phyloP scores from a whole-genome alignment of 2,329 filamentous ascomycete species.

The Berkeleyomyces rouxiae region DNA sequence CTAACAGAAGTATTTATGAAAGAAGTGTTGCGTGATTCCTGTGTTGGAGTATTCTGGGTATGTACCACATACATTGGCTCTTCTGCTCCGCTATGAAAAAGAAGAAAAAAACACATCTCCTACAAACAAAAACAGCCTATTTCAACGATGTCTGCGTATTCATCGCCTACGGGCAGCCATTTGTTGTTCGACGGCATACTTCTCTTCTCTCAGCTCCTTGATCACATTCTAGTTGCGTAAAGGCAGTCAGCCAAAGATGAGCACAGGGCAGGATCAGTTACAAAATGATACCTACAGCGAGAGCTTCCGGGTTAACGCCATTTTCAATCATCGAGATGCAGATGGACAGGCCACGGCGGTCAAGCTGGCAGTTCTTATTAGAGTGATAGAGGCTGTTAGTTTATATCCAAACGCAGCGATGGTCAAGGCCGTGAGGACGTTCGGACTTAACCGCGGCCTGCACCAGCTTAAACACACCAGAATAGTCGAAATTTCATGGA shows the following conservation, averaged over 20 bases:
- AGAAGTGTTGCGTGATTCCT: no score
- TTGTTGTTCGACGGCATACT: slow-evolving; percentile 32
- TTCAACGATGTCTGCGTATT: background rate
- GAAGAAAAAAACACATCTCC: no score
- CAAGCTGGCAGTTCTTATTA: slow-evolving; percentile 74
- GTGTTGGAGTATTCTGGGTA: no score
- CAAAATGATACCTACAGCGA: slow-evolving; percentile 50
- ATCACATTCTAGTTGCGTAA: slow-evolving; percentile 33
- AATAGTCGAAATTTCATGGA: slow-evolving; percentile 75
- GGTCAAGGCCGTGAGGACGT: background rate
- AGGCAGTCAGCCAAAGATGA: background rate
- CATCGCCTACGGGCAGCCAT: slow-evolving; percentile 18
- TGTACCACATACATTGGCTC: no score
- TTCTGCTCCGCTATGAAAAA: no score
- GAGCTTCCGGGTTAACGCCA: slow-evolving; percentile 85
- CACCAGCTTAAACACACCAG: slow-evolving; percentile 42
- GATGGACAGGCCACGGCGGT: slow-evolving; percentile 77
- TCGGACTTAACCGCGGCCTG: background rate
- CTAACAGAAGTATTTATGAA: no score
- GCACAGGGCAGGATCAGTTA: background rate
- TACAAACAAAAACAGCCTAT: no score
- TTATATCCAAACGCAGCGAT: background rate
- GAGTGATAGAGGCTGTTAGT: background rate
- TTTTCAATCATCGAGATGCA: slow-evolving; percentile 97
- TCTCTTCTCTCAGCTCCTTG: slow-evolving; percentile 41